Evolutionary conservation across 2,329 filamentous ascomycete species (phyloP).

Genomic region (Parascedosporium putredinis): DNA sequence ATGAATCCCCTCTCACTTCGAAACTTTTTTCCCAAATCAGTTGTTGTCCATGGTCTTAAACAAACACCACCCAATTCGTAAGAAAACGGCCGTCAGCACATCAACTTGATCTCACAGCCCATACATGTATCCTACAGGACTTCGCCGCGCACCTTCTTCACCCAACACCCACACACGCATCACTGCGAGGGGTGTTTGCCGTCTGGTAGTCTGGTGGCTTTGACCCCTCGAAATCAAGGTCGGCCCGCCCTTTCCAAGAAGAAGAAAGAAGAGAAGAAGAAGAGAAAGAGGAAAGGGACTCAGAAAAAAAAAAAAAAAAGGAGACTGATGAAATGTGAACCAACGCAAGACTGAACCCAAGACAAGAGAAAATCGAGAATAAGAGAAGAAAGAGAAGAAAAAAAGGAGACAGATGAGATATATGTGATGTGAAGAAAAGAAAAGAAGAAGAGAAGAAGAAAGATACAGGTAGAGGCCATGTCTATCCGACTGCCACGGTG

Average conservation of each 20-base stretch:
- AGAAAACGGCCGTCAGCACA: slow-evolving; percentile 1
- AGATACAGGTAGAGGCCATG: not conserved
- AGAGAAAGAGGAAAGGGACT: not conserved
- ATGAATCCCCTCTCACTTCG: not conserved
- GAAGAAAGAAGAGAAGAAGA: not conserved
- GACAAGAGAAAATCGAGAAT: too few species aligned
- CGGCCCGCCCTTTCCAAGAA: not conserved
- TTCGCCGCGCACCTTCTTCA: not conserved
- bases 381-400: not conserved
- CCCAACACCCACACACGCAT: not conserved
- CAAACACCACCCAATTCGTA: slow-evolving; percentile 2
- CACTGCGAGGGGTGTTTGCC: too few species aligned
- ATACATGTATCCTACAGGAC: slow-evolving; percentile 2
- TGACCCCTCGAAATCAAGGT: too few species aligned
- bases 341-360: too few species aligned
- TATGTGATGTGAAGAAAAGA: not conserved
- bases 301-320: not conserved
- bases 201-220: too few species aligned
- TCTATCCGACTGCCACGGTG: not conserved
- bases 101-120: not conserved
- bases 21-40: slow-evolving; percentile 3
- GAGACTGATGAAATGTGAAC: too few species aligned
- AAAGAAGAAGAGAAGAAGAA: not conserved
- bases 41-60: slow-evolving; percentile 1
- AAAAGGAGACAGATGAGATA: too few species aligned